Evolutionary conservation across 2,329 filamentous ascomycete genomes (phyloP), one percentile per base, ranked within the genome.

Genomic region (Talaromyces sp.): DNA sequence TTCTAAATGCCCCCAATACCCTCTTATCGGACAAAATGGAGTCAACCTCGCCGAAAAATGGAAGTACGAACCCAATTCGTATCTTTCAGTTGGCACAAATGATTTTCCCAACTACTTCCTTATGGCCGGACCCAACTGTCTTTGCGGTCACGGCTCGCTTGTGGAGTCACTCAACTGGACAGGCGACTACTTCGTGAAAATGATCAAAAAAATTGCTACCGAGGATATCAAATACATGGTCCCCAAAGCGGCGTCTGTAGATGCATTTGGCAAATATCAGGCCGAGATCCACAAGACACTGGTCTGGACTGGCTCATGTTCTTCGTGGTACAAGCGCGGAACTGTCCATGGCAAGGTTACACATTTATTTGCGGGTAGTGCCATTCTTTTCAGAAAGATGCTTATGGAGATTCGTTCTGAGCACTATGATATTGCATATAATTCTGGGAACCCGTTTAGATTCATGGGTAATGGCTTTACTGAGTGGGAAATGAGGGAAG

Each of bases 91-190:
- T 13, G 77, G 78, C 0, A 79, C 78, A 4, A 75, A 79, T 0
- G 75, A 78, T 2, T 81, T 82, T 67, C 82, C 82, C 24, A 83
- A 83, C 69, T 83, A 76, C 64, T 76, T 75, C 62, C 74, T 71
- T 11, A 35, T 57, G 27, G 33, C 52, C 14, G 74, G 74, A 0
- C 74, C 74, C 0, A 72, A 73, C n/a, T 69, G 68, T 11, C 71
- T 71, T 13, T 70, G 69, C 39, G 72, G 73, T 1, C 73, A 75
- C 61, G 74, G 74, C 1, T 71, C 70, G 45, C 66, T 73, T 0
- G 67, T 73, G 0, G 68, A 68, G 39, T 65, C 63, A 2, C 62
- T 72, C 16, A 70, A 69, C 45, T 72, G 70, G 67, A 70, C 71
- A 3, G 70, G 68, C 16, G 70, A 73, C 24, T 76, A 76, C 58